A percentile compares a stretch with the other conserved stretches of the same genome.
Conservation (phyloP, 768 basidiomycete genomes). For the Podaxis carcinomalis region DNA sequence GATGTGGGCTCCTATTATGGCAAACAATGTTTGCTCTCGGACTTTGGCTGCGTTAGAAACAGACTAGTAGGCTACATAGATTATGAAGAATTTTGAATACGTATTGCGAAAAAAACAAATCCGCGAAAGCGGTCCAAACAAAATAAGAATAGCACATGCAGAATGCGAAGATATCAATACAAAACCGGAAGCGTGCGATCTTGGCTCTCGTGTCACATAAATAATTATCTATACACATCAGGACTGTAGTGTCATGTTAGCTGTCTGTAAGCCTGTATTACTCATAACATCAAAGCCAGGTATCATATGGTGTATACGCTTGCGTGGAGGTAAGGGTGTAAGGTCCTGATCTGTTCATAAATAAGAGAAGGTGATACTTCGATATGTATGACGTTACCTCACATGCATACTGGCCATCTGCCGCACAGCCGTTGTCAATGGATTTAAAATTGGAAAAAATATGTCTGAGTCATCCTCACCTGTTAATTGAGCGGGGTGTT, state of each 20-base stretch:
- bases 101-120: neutral
- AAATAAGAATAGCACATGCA: constrained; percentile 10
- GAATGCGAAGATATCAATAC: constrained; percentile 18
- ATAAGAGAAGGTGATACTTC: constrained; percentile 15
- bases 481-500: constrained; percentile 43
- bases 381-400: constrained; percentile 35
- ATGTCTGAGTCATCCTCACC: constrained; percentile 23
- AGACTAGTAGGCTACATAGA: constrained; percentile 1
- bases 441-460: neutral
- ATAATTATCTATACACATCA: constrained; percentile 25
- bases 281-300: constrained; percentile 52
- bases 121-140: constrained; percentile 3
- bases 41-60: neutral
- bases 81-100: neutral
- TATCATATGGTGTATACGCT: constrained; percentile 66
- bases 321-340: constrained; percentile 51
- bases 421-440: constrained; percentile 7
- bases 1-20: neutral
- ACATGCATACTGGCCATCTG: constrained; percentile 42
- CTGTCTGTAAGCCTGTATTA: constrained; percentile 48
- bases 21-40: neutral
- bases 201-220: neutral
- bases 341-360: constrained; percentile 38
- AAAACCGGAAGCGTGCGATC: constrained; percentile 14
- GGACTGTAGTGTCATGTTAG: constrained; percentile 51